These are phyloP conservation scores for Mycena crocata DNA, from an alignment of 768 basidiomycete species.

Conservation along the genomic window DNA sequence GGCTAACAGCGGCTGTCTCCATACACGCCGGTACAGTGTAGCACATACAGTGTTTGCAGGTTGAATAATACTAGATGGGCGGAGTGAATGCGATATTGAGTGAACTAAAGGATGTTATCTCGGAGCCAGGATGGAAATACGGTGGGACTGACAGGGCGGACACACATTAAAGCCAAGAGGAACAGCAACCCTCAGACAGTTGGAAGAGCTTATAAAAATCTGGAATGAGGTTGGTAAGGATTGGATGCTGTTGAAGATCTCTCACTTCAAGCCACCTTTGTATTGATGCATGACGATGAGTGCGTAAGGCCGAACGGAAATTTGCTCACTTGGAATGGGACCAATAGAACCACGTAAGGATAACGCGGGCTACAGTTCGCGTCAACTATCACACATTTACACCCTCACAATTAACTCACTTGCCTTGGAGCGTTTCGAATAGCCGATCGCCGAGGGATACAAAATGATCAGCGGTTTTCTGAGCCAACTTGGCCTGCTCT, in stretches of 20 bases:
- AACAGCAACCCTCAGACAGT: constrained; percentile 66
- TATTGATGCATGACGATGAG: constrained; percentile 22
- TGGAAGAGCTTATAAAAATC: constrained; percentile 71
- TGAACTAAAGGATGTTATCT: constrained; percentile 48
- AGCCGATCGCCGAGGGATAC: constrained; percentile 65
- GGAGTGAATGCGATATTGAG: constrained; percentile 67
- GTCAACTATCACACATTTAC: not conserved
- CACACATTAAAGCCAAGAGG: constrained; percentile 80
- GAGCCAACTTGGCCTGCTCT: constrained; percentile 68
- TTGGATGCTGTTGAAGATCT: constrained; percentile 1
- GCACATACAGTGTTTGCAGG: constrained; percentile 64
- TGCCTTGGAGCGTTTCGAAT: constrained; percentile 74
- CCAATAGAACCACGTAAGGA: constrained; percentile 82
- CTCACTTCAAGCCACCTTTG: constrained; percentile 80
- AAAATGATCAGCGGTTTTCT: constrained; percentile 59
- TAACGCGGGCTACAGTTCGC: constrained; percentile 60
- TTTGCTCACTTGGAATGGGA: constrained; percentile 70
- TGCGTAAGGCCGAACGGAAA: not conserved
- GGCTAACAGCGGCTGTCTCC: no score
- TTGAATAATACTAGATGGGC: constrained; percentile 69
- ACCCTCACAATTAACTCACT: constrained; percentile 7
- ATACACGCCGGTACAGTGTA: no score
- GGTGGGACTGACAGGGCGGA: constrained; percentile 55
- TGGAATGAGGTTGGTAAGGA: constrained; percentile 38
- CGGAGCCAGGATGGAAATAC: no score